phyloP scores from a whole-genome alignment of 208 protist genomes.

The Crithidia bombi region DNA sequence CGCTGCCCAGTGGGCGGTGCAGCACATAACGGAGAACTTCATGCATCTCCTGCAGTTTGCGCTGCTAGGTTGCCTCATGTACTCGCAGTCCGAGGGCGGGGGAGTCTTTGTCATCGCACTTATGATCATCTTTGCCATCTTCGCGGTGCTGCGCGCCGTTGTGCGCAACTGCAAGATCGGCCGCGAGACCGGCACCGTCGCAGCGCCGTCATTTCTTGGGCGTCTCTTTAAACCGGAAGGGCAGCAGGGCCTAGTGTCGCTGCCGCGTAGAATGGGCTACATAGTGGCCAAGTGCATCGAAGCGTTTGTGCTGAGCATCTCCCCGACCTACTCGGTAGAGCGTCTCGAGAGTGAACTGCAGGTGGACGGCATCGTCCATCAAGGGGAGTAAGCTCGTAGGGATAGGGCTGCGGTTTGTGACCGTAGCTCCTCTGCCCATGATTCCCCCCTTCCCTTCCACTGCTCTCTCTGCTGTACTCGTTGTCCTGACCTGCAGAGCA shows the following conservation, averaged over 20 bases:
- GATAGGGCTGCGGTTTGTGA: no score
- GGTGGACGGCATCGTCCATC: slow-evolving; percentile 67
- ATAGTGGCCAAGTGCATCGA: slow-evolving; percentile 61
- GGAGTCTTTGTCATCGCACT: not conserved
- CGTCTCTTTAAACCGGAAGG: slow-evolving; percentile 27
- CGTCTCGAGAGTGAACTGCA: slow-evolving; percentile 61
- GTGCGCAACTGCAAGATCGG: slow-evolving; percentile 16
- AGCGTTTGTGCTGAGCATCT: slow-evolving; percentile 71
- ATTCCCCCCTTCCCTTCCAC: not conserved
- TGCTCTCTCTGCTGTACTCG: not conserved
- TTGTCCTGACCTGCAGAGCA: no score
- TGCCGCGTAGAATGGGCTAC: slow-evolving; percentile 43
- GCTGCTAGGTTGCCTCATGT: slow-evolving; percentile 9
- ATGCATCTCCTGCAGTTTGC: slow-evolving; percentile 5
- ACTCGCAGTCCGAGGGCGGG: not conserved
- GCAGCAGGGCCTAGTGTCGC: slow-evolving; percentile 24
- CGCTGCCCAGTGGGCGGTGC: not conserved
- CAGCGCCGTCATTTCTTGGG: slow-evolving; percentile 20
- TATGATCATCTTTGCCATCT: not conserved
- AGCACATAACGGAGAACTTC: not conserved
- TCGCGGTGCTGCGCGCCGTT: slow-evolving; percentile 5
- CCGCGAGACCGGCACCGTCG: slow-evolving; percentile 17
- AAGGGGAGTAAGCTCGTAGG: no score
- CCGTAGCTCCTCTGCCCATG: no score
- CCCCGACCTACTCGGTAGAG: slow-evolving; percentile 69